Conservation (phyloP, 2,329 filamentous ascomycete species). For the Calonectria henricotiae region DNA sequence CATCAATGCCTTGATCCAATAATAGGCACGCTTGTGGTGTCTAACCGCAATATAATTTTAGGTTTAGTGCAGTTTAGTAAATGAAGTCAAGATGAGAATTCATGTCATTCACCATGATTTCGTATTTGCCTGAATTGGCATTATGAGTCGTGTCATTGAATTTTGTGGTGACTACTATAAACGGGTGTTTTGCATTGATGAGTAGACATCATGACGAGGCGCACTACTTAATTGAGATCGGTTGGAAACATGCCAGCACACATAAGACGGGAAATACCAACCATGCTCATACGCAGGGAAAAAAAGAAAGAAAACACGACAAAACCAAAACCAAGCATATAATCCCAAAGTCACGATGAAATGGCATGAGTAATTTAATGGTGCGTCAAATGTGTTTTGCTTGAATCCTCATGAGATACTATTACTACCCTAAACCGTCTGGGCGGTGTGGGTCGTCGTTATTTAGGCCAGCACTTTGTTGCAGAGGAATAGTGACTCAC, state of each 20-base stretch:
- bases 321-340: background rate
- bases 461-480: background rate
- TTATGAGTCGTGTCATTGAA: background rate
- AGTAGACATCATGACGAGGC: background rate
- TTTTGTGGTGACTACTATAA: background rate
- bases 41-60: slow-evolving; percentile 9
- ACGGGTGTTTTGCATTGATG: background rate
- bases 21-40: background rate
- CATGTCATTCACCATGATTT: background rate
- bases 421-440: slow-evolving; percentile 13
- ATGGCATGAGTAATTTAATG: slow-evolving; percentile 15
- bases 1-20: slow-evolving; percentile 15
- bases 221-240: background rate
- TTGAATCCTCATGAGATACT: slow-evolving; percentile 10
- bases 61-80: background rate
- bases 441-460: background rate
- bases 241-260: background rate
- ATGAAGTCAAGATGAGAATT: background rate
- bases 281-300: background rate
- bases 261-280: background rate
- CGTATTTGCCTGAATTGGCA: background rate
- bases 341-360: background rate
- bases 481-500: slow-evolving; percentile 15
- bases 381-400: slow-evolving; percentile 6
- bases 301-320: background rate